Percentiles rank a stretch among this genome's conserved stretches.
These are phyloP conservation scores for Ophiostoma triangulosporum DNA, from an alignment of 2,329 filamentous ascomycete genomes.

Conservation along the genomic window DNA sequence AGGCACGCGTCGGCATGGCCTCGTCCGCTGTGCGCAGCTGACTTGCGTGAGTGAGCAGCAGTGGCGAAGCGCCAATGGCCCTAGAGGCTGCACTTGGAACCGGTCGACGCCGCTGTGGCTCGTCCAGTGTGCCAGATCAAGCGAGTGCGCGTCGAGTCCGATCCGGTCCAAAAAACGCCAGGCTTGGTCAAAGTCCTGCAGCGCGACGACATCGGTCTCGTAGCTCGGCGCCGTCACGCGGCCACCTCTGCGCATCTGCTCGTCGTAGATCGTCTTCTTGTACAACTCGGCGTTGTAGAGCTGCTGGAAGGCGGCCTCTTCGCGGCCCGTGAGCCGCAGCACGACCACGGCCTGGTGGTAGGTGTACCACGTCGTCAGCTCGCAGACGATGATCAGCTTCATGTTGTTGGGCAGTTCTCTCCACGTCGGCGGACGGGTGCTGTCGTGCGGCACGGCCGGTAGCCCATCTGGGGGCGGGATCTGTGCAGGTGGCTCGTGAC, in stretches of 20 bases:
- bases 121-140: conserved; percentile 9
- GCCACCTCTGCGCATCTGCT: not conserved
- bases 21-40: not conserved
- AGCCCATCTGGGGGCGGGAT: too few species aligned
- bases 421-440: not conserved
- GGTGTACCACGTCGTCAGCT: conserved; percentile 6
- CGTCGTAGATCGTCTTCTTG: not conserved
- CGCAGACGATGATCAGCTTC: conserved; percentile 13
- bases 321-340: conserved; percentile 3
- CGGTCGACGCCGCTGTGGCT: conserved; percentile 4
- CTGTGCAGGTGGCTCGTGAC: too few species aligned
- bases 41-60: not conserved
- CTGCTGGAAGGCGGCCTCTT: conserved; percentile 4
- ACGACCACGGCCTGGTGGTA: not conserved
- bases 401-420: conserved; percentile 8
- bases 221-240: not conserved
- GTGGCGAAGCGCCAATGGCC: not conserved
- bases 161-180: conserved; percentile 5
- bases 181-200: conserved; percentile 3
- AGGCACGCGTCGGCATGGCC: not conserved
- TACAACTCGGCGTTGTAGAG: conserved; percentile 6
- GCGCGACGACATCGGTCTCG: conserved; percentile 7
- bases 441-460: too few species aligned
- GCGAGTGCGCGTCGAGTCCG: conserved; percentile 1
- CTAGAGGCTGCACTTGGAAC: conserved; percentile 1